Evolutionary conservation across 805 yeast species (phyloP), one percentile per base, ranked within the genome.

Genomic region (Candida coleopterorum): DNA sequence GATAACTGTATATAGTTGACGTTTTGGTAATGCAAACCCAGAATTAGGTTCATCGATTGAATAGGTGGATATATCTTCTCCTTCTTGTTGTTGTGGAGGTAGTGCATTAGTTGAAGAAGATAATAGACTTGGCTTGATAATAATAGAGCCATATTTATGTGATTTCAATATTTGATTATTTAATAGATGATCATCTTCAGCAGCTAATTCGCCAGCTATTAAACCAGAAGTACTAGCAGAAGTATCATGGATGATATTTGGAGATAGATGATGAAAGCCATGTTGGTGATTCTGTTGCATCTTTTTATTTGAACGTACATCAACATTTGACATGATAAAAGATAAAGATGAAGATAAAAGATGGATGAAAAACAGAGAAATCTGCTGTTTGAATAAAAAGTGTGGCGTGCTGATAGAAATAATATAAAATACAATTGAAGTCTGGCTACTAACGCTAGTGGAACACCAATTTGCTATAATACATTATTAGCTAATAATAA

Each of bases 141-240:
- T 34, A 7, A 42, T 39, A 4, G 56, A 27, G 0, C 57, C 58
- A 29, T 58, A 53, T 1, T 38, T 26, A 31, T 43, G 47, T 2
- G 48, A 35, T 9, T 33, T 34, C 25, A 43, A 34, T 3, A 40
- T 25, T 15, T 32, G 20, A 9, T 40, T 26, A 24, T 41, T 34
- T 6, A 56, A 33, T 18, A 55, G 41, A 2, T 49, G 48, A 18
- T 47, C 54, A 14, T 58, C 60, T 43, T 64, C 69, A 2, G 64
- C 65, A 3, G 59, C 60, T 6, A 64, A 22, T 35, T 61, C 69
- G 10, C 61, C 56, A 6, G 69, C 69, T 3, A 62, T 45, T 3
- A 60, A 11, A 1, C 68, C 70, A 1, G 67, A 45, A 4, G 50
- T 40, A 1, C 56, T 67, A 0, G 68, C 41, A 2, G 65, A 53